A percentile compares a stretch with the other conserved stretches of the same genome.
Evolutionary conservation across 306 rosid species (phyloP).

Genomic region (Gillenia trifoliata): DNA sequence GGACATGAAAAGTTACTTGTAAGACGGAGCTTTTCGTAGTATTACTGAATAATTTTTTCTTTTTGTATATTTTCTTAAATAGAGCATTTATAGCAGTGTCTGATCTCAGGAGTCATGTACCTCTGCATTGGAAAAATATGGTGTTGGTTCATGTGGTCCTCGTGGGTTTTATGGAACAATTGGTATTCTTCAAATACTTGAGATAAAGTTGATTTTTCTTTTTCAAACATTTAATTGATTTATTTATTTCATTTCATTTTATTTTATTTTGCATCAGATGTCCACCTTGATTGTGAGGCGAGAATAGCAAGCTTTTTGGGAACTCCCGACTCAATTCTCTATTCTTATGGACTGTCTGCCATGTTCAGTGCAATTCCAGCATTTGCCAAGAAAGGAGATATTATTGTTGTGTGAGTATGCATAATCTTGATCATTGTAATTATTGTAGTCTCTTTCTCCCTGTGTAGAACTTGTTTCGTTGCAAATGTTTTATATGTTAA

Average conservation of each 20-base stretch:
- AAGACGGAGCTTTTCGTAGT: slow-evolving; percentile 30
- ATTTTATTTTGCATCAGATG: slow-evolving; percentile 51
- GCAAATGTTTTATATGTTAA: background rate
- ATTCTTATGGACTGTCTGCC: slow-evolving; percentile 93
- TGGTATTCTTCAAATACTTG: slow-evolving; percentile 43
- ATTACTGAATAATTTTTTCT: slow-evolving; percentile 1
- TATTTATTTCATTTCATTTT: background rate
- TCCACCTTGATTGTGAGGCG: slow-evolving; percentile 99
- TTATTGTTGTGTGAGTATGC: slow-evolving; percentile 85
- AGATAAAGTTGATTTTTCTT: slow-evolving; percentile 5
- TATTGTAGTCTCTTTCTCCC: background rate
- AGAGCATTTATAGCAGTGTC: slow-evolving; percentile 24
- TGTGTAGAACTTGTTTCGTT: background rate
- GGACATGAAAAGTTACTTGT: slow-evolving; percentile 85
- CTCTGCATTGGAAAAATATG: slow-evolving; percentile 90
- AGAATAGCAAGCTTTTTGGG: slow-evolving; percentile 96
- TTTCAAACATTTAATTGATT: background rate
- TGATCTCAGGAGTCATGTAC: slow-evolving; percentile 77
- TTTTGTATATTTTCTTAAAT: background rate
- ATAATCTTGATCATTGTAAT: slow-evolving; percentile 9
- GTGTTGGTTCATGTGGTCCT: slow-evolving; percentile 99
- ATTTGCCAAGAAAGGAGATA: slow-evolving; percentile 87
- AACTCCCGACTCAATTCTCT: slow-evolving; percentile 94
- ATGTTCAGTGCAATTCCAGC: slow-evolving; percentile 99
- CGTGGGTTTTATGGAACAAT: slow-evolving; percentile 98